A percentile compares a stretch with the other conserved stretches of the same genome.
phyloP scores from a whole-genome alignment of 192 early-diverging fungal species.

The Geosiphon pyriformis region DNA sequence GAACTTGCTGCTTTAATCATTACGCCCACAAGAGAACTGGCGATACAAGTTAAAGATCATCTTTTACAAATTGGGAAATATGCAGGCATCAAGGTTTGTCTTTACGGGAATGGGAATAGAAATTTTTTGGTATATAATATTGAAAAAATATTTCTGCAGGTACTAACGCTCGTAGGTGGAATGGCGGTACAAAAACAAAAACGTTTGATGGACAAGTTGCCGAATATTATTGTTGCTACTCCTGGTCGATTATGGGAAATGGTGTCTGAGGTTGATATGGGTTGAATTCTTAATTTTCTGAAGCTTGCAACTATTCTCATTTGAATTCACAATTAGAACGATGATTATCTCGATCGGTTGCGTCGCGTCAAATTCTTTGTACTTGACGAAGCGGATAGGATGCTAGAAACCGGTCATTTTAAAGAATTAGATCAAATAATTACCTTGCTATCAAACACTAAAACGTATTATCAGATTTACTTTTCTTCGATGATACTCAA shows the following conservation, averaged over 20 bases:
- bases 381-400: slow-evolving; percentile 79
- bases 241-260: slow-evolving; percentile 71
- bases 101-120: not conserved
- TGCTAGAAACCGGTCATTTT: slow-evolving; percentile 78
- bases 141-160: no score
- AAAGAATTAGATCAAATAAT: slow-evolving; percentile 63
- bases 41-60: slow-evolving; percentile 89
- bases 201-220: slow-evolving; percentile 56
- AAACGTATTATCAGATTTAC: not conserved
- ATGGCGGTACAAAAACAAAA: slow-evolving; percentile 92
- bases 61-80: slow-evolving; percentile 51
- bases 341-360: slow-evolving; percentile 49
- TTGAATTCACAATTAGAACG: slow-evolving; percentile 39
- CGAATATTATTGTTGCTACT: slow-evolving; percentile 76
- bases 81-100: slow-evolving; percentile 11
- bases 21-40: slow-evolving; percentile 92
- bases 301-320: no score
- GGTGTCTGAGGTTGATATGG: slow-evolving; percentile 27
- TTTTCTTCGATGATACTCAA: no score
- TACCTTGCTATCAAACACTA: slow-evolving; percentile 42
- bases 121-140: not conserved
- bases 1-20: slow-evolving; percentile 67
- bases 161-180: slow-evolving; percentile 85
- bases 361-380: slow-evolving; percentile 63
- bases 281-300: no score